Percentiles rank a stretch among this genome's conserved stretches.
Evolutionary conservation across 768 basidiomycete species (phyloP).

Genomic region (Tricholoma hemisulphureum): DNA sequence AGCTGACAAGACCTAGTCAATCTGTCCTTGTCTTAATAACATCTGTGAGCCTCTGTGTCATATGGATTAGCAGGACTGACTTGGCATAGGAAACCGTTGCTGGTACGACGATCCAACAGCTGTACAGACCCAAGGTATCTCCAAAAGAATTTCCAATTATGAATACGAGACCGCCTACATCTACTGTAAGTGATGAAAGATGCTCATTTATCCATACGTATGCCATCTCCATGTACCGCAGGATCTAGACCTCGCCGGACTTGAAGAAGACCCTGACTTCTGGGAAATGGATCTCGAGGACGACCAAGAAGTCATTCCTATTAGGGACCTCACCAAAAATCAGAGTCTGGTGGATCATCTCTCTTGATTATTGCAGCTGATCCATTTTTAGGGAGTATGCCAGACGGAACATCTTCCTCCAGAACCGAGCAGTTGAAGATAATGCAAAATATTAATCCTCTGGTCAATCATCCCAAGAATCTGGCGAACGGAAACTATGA

Average conservation of each 20-base stretch:
- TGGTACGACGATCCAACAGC: constrained; percentile 52
- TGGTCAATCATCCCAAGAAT: constrained; percentile 28
- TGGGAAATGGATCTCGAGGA: constrained; percentile 56
- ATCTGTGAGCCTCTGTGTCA: constrained; percentile 46
- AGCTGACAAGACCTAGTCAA: constrained; percentile 77
- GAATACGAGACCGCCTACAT: constrained; percentile 67
- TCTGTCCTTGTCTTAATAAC: constrained; percentile 55
- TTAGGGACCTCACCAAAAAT: constrained; percentile 37
- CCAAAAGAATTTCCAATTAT: constrained; percentile 60
- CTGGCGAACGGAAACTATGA: constrained; percentile 64
- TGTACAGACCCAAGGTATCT: constrained; percentile 58
- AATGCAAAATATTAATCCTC: background rate
- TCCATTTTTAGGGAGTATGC: background rate
- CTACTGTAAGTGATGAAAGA: constrained; percentile 41
- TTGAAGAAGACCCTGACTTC: constrained; percentile 69
- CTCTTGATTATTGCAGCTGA: background rate
- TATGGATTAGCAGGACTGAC: background rate
- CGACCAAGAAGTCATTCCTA: constrained; percentile 24
- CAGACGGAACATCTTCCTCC: background rate
- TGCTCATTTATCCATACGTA: background rate
- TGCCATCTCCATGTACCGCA: constrained; percentile 23
- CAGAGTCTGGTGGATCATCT: constrained; percentile 16
- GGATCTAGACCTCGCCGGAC: constrained; percentile 65
- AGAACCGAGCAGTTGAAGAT: background rate
- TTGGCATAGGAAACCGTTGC: constrained; percentile 66